phyloP scores from a whole-genome alignment of 352 stramenopile genomes.

The Pythium myriotylum region DNA sequence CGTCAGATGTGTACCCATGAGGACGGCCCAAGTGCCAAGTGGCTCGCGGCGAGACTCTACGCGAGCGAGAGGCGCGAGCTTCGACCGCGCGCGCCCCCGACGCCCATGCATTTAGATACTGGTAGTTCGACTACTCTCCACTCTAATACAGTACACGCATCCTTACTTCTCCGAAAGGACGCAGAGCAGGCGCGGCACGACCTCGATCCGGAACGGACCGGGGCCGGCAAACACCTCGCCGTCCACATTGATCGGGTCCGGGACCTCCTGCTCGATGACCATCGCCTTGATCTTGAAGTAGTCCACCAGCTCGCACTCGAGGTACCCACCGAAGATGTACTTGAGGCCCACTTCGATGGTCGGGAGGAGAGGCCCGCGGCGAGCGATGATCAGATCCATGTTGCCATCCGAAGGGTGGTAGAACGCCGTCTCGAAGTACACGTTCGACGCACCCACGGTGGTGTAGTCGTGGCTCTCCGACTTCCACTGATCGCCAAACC shows the following conservation, averaged over 20 bases:
- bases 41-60: neutral
- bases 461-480: conserved; percentile 51
- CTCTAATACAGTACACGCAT: no score
- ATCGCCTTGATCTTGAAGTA: conserved; percentile 84
- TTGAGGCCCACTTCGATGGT: conserved; percentile 52
- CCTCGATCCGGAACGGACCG: conserved; percentile 70
- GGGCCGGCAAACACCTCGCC: conserved; percentile 68
- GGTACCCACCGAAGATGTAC: conserved; percentile 58
- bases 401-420: conserved; percentile 80
- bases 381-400: conserved; percentile 75
- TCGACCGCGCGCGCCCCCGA: conserved; percentile 1
- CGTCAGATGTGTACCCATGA: conserved; percentile 17
- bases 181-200: conserved; percentile 68
- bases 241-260: conserved; percentile 78
- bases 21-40: neutral
- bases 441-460: conserved; percentile 68
- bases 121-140: neutral
- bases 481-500: conserved; percentile 57
- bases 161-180: conserved; percentile 79
- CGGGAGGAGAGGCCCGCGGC: conserved; percentile 49
- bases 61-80: conserved; percentile 1
- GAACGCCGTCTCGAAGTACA: conserved; percentile 84
- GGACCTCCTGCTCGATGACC: conserved; percentile 62
- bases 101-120: neutral
- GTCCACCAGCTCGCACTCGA: conserved; percentile 58